These are phyloP conservation scores for Coelastrella sp. DNA, from an alignment of 139 green algal species.

Conservation along the genomic window DNA sequence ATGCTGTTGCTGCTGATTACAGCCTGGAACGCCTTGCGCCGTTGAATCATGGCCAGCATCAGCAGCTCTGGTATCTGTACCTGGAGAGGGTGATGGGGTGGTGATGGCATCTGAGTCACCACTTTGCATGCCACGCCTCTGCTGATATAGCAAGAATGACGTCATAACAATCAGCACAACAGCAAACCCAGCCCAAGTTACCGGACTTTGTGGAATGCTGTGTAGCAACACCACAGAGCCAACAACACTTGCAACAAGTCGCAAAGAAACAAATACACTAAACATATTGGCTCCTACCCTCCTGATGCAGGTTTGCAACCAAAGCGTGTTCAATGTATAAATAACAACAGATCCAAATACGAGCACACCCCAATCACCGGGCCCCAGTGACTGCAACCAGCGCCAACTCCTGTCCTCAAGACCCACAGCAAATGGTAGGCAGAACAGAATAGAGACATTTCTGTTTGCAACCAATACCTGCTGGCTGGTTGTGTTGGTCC, in stretches of 20 bases:
- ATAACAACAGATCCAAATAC: not conserved
- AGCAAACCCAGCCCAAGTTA: not conserved
- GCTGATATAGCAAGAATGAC: not conserved
- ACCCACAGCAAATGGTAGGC: not conserved
- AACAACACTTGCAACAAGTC: not conserved
- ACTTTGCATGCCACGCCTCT: not conserved
- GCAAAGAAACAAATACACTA: not conserved
- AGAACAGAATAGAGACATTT: not conserved
- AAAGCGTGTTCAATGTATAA: not conserved
- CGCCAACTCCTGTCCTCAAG: not conserved
- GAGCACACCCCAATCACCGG: not conserved
- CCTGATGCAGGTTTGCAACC: not conserved
- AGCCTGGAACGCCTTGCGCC: too few relatives aligned
- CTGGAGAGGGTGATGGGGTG: too few relatives aligned
- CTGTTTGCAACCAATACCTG: not conserved
- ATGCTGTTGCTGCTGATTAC: conserved; percentile 41
- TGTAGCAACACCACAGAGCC: not conserved
- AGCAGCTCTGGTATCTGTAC: too few relatives aligned
- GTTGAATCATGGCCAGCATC: too few relatives aligned
- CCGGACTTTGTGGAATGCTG: not conserved
- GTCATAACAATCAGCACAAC: not conserved
- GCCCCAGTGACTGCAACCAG: not conserved
- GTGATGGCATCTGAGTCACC: too few relatives aligned
- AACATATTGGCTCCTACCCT: not conserved
- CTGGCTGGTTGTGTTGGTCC: not conserved